Evolutionary conservation across 768 basidiomycete genomes (phyloP), one percentile per base, ranked within the genome.

Genomic region (Kwoniella sp.): DNA sequence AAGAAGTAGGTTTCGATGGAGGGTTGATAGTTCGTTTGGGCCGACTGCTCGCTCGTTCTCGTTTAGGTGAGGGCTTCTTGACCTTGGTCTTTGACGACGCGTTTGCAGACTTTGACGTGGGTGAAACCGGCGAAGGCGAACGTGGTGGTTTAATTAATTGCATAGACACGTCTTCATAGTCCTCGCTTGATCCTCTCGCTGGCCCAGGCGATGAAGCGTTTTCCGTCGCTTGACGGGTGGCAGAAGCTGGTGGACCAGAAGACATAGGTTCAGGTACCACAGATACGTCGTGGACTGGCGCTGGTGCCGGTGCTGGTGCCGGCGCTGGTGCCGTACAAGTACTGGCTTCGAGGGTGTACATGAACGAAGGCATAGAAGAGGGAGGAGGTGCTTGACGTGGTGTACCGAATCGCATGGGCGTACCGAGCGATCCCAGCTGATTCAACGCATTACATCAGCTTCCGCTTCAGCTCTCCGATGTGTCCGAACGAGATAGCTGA

Each of bases 141-240:
- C 33, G 40, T 8, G 50, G 50, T 21, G 65, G 58, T 26, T 30
- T 44, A 7, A 62, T 37, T 15, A 72, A 40, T 19, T 27, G 46
- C 15, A 69, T 57, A 2, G 72, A 72, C 6, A 72, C 71, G 4
- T 73, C 68, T 33, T 71, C 70, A 29, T 68, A 55, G 55, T 73
- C 71, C 21, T 64, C 70, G 55, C 68, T 70, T 2, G 69, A 70
- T 17, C 68, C 71, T 60, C 71, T 48, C 0, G 48, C 6, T 15
- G 56, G 21, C 55, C 49, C 40, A 21, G 36, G 19, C 17, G 57
- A n/a, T 17, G 50, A 24, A 12, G 24, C 49, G 25, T 37, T 48
- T 21, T 50, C 62, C 37, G 64, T 53, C 6, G 67, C 48, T 6
- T 61, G 54, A 13, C 61, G 58, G 3, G 68, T 68, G 22, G 54